phyloP scores from a whole-genome alignment of 768 basidiomycete species.

The Phlebiopsis flavidoalba region DNA sequence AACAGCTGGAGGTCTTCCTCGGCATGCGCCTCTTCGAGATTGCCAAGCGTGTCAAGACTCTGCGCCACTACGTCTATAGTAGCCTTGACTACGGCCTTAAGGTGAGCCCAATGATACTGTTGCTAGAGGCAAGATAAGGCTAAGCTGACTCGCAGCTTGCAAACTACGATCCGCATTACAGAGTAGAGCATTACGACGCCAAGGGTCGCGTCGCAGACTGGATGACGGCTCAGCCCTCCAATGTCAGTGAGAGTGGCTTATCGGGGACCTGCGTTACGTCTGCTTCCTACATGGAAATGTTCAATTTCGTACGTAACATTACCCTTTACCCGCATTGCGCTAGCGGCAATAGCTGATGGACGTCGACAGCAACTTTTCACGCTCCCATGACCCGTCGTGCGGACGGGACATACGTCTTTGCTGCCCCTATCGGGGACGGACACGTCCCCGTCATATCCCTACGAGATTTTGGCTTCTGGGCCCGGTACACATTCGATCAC shows the following conservation, averaged over 20 bases:
- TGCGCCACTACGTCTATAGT: constrained; percentile 35
- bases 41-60: constrained; percentile 26
- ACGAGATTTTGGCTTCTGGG: constrained; percentile 23
- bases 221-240: constrained; percentile 30
- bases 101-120: constrained; percentile 17
- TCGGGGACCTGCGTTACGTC: constrained; percentile 30
- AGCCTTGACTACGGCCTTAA: constrained; percentile 34
- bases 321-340: background rate
- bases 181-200: constrained; percentile 34
- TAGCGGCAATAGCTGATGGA: background rate
- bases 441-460: constrained; percentile 24
- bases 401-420: constrained; percentile 25
- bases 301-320: background rate
- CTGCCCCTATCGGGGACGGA: constrained; percentile 22
- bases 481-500: constrained; percentile 25
- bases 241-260: constrained; percentile 24
- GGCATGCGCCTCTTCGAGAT: constrained; percentile 35
- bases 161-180: constrained; percentile 25
- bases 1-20: constrained; percentile 31
- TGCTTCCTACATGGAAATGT: constrained; percentile 9
- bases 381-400: constrained; percentile 17
- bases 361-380: constrained; percentile 13
- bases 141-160: constrained; percentile 7
- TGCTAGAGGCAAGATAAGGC: background rate
- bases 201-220: constrained; percentile 38